Evolutionary conservation across 495 filamentous ascomycete species (phyloP).

Genomic region (Thozetella sp.): DNA sequence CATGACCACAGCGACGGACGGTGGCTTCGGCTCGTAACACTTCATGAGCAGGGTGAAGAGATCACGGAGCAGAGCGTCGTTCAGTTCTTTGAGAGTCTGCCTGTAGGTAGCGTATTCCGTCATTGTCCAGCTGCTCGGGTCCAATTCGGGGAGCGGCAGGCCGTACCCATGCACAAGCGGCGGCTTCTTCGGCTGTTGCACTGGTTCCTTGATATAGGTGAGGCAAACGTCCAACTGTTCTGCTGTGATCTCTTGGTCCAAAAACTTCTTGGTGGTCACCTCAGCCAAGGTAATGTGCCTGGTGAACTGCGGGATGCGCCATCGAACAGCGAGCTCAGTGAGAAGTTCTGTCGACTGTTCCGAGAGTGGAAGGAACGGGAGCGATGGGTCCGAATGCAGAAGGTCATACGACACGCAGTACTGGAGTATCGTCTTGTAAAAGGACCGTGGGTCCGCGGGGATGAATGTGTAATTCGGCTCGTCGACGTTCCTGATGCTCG

Average conservation of each 20-base stretch:
- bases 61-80: slow-evolving; percentile 85
- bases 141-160: slow-evolving; percentile 40
- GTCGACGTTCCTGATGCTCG: slow-evolving; percentile 50
- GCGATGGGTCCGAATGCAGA: slow-evolving; percentile 45
- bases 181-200: slow-evolving; percentile 56
- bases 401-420: slow-evolving; percentile 68
- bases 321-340: slow-evolving; percentile 81
- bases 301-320: slow-evolving; percentile 87
- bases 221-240: slow-evolving; percentile 83
- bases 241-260: slow-evolving; percentile 80
- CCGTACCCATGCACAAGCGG: slow-evolving; percentile 39
- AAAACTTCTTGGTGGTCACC: slow-evolving; percentile 79
- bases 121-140: slow-evolving; percentile 72
- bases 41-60: slow-evolving; percentile 84
- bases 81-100: slow-evolving; percentile 69
- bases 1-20: slow-evolving; percentile 76
- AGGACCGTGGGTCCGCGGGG: slow-evolving; percentile 78
- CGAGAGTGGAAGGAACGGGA: slow-evolving; percentile 68
- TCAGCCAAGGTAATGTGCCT: slow-evolving; percentile 83
- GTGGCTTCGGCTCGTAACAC: slow-evolving; percentile 86
- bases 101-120: slow-evolving; percentile 77
- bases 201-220: slow-evolving; percentile 73
- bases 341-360: slow-evolving; percentile 82
- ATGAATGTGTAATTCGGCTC: slow-evolving; percentile 78
- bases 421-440: slow-evolving; percentile 76